These are phyloP conservation scores for Aspergillus pseudotamarii DNA, from an alignment of 2,329 filamentous ascomycete species.

Conservation along the genomic window DNA sequence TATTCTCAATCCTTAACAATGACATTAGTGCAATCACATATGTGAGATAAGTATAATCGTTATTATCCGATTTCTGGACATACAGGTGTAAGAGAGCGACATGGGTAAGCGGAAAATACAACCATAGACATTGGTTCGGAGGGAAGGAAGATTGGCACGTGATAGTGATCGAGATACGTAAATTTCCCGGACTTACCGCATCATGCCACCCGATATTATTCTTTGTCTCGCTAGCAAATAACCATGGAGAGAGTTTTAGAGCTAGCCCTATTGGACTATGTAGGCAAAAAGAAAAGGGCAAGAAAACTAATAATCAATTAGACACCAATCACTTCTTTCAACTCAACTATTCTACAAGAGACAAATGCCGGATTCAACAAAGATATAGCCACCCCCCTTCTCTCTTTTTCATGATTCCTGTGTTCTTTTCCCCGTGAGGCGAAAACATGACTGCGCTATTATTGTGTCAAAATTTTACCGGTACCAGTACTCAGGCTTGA, in stretches of 20 bases:
- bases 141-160: neutral
- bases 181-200: constrained; percentile 3
- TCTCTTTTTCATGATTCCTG: neutral
- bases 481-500: constrained; percentile 94
- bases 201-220: constrained; percentile 5
- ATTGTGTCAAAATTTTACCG: constrained; percentile 40
- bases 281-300: constrained; percentile 13
- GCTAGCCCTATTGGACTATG: neutral
- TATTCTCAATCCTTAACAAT: neutral
- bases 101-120: neutral
- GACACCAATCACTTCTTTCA: constrained; percentile 21
- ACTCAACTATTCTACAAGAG: constrained; percentile 28
- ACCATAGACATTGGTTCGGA: neutral
- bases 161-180: neutral
- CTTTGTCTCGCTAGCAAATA: neutral
- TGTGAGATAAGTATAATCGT: neutral
- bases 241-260: neutral
- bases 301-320: constrained; percentile 20
- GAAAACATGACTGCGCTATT: constrained; percentile 18
- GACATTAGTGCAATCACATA: neutral
- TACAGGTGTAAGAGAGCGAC: too few species aligned
- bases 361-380: constrained; percentile 21
- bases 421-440: constrained; percentile 2
- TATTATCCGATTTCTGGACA: neutral
- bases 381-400: constrained; percentile 12